These are phyloP conservation scores for Quercus engelmannii DNA, from an alignment of 306 rosid genomes.

Conservation along the genomic window DNA sequence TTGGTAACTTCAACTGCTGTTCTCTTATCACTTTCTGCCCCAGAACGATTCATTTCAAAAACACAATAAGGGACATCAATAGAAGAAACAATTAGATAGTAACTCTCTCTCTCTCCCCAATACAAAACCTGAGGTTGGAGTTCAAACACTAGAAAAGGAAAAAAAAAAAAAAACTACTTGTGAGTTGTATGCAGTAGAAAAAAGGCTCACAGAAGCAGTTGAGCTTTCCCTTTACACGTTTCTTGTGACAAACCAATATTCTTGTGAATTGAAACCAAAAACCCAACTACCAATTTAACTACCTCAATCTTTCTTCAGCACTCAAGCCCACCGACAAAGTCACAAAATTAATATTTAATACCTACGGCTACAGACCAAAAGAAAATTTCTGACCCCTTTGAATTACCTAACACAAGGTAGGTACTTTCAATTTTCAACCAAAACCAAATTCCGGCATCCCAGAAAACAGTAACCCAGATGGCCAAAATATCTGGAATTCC, in stretches of 20 bases:
- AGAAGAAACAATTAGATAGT: conserved; percentile 13
- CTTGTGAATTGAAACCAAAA: conserved; percentile 47
- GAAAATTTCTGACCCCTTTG: conserved; percentile 1
- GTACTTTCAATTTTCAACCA: not conserved
- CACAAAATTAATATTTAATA: not conserved
- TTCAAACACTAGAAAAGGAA: conserved; percentile 6
- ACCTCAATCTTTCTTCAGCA: conserved; percentile 6
- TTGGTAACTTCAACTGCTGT: conserved; percentile 41
- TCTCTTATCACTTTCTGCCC: conserved; percentile 30
- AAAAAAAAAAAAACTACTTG: not conserved
- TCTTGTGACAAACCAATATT: conserved; percentile 41
- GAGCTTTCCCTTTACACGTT: conserved; percentile 27
- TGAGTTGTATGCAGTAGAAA: conserved; percentile 7
- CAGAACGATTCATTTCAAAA: conserved; percentile 45
- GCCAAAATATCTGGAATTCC: conserved; percentile 1
- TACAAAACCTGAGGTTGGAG: conserved; percentile 19
- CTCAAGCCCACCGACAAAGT: not conserved
- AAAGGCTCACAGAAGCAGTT: conserved; percentile 27
- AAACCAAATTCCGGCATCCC: conserved; percentile 5
- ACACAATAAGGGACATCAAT: conserved; percentile 26
- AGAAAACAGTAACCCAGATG: conserved; percentile 3
- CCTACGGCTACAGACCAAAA: not conserved
- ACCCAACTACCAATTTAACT: conserved; percentile 37
- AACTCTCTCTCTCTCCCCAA: conserved; percentile 22
- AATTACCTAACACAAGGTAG: not conserved